Conservation (phyloP, 805 yeast genomes). For the Nakazawaea pomicola region DNA sequence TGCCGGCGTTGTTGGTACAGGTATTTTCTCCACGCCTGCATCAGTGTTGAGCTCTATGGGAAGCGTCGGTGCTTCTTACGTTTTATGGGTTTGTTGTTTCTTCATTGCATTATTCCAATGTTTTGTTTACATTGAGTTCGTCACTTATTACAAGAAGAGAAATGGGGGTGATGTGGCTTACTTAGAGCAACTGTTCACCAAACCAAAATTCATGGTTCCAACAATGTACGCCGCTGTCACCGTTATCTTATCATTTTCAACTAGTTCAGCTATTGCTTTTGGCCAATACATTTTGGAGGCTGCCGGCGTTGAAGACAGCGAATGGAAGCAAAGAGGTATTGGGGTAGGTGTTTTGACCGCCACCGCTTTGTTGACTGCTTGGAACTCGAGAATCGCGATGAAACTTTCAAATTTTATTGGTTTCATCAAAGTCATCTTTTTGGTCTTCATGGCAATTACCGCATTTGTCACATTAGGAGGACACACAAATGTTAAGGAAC, state of each 20-base stretch:
- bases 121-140: conserved; percentile 35
- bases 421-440: conserved; percentile 28
- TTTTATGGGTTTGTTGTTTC: conserved; percentile 38
- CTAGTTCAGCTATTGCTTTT: conserved; percentile 33
- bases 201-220: conserved; percentile 30
- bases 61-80: conserved; percentile 37
- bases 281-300: conserved; percentile 30
- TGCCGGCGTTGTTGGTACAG: conserved; percentile 72
- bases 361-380: conserved; percentile 20
- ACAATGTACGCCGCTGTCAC: conserved; percentile 33
- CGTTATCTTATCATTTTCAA: conserved; percentile 31
- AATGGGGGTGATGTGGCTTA: conserved; percentile 35
- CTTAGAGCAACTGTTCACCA: conserved; percentile 33
- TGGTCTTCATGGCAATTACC: conserved; percentile 28
- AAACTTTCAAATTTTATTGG: conserved; percentile 29
- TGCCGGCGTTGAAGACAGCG: conserved; percentile 23
- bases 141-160: conserved; percentile 32
- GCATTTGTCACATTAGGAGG: conserved; percentile 34
- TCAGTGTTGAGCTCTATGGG: conserved; percentile 45
- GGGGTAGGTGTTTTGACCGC: conserved; percentile 28
- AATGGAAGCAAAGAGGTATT: conserved; percentile 33
- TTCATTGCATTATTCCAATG: conserved; percentile 33
- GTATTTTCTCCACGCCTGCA: conserved; percentile 69
- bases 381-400: conserved; percentile 26
- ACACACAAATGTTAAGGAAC: conserved; percentile 27